Evolutionary conservation across 1,139 yeast genomes (phyloP), one percentile per base, ranked within the genome.

Genomic region (Candida glucosophila): DNA sequence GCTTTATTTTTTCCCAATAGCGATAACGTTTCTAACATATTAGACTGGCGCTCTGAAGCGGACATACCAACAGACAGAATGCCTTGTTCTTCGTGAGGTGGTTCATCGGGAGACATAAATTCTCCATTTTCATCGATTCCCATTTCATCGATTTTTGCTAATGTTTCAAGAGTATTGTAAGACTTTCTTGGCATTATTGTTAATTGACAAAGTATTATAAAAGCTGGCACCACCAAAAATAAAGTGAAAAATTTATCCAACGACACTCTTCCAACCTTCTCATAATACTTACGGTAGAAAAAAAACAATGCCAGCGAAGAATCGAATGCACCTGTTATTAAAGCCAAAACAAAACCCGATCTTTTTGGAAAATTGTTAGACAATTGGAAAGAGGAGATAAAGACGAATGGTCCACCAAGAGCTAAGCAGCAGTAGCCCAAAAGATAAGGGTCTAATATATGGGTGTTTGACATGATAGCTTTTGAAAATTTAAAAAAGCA

Each of bases 81-180:
- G 9, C 21, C 12, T 19, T 19, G 21, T n/a, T 10, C 21, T 10
- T 19, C 21, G 8, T 10, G 9, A 7, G 21, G 21, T 15, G 30
- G 42, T 23, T 54, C 60, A 24, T 45, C 45, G n/a, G 39, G 41
- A 34, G 58, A 52, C 24, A 55, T 40, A 4, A 43, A 36, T 9
- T 44, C 45, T 14, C 49, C 53, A 3, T 58, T 41, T n/a, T 48
- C 41, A 50, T 78, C 85, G 14, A 77, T 61, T 10, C 82, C 83
- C 27, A 78, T 78, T 41, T 76, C 77, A 5, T 75, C 75, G 27
- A 78, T 63, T 40, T 77, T 75, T 14, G 80, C 80, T 30, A 78
- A 64, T 1, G 73, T 67, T 2, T 77, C 83, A 21, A 73, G 58
- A 13, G 65, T 57, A 32, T 55, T 54, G 39, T 63, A 63, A 7